Evolutionary conservation across 345 rosid genomes (phyloP), one percentile per base, ranked within the genome.

Genomic region (Zanthoxylum bungeanum): DNA sequence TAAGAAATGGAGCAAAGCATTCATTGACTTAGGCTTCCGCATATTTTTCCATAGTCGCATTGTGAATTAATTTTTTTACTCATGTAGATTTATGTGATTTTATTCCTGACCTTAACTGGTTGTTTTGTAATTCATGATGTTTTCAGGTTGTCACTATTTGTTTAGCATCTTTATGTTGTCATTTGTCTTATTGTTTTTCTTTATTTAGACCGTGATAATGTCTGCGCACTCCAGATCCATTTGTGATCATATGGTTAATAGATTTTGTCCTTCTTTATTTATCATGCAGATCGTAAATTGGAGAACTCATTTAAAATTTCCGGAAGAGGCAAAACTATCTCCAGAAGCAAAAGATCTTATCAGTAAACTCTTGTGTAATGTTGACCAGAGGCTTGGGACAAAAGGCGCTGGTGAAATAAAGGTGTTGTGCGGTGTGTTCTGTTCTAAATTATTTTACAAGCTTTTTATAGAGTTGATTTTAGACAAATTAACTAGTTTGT

Each of bases 271-370:
- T 9, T 21, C 22, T 0, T 39, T 76, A 42, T 59, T 34, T 53
- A 28, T 64, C 63, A 16, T 79, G 76, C 86, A 95, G 98, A 95
- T 95, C 61, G 99, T 95, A 64, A 92, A 95, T 62, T 95, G 99
- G 99, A 89, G 90, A 84, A 91, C 92, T 52, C 96, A 91, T 77
- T 83, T 95, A 66, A 95, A 95, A 75, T 95, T 95, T 73, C 99
- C 98, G 0, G 99, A 95, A 80, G 99, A 95, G 82, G 99, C 91
- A 74, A 95, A 82, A 79, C 77, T 95, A 73, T 89, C 99, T 73
- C 81, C 86, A 14, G 97, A 89, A 67, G 98, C 98, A 24, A 92
- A 89, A 84, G 98, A 95, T 74, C 86, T 95, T 64, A 89, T 90
- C 33, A 86, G 89, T 82, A 90, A 82, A 76, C 97, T 94, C 58